Evolutionary conservation across 768 basidiomycete species (phyloP), one percentile per base, ranked within the genome.

Genomic region (Boletus eberwhitei): DNA sequence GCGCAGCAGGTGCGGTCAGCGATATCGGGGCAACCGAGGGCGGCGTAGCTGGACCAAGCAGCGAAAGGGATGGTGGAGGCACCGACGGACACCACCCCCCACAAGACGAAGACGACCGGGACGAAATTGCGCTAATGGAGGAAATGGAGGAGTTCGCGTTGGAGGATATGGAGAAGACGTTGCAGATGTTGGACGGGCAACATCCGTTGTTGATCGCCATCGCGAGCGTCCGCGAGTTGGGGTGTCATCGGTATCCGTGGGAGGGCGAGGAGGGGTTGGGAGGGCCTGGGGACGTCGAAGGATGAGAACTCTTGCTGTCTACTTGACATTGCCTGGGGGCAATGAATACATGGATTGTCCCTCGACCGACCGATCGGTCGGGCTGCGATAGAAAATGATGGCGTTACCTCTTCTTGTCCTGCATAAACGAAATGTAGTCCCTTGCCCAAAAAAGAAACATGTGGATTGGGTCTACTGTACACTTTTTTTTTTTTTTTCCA

Each of bases 111-210:
- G 80, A 83, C 50, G 87, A 90, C 48, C 73, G 74, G 53, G 87
- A 90, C 57, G 88, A 91, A 58, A 70, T 88, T 59, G 80, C 80
- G 66, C 66, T 90, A 50, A 64, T 88, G 37, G 88, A 92, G 68
- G 89, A 93, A 75, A 85, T 90, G 72, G 90, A 90, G 67, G 88
- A 88, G 52, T 90, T 87, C 63, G 86, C 84, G 60, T 66, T 90
- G 59, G 88, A 90, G 66, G 90, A 90, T 66, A 89, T 91, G 84
- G 78, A 72, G 42, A 86, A 82, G 76, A 75, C 87, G 71, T 63
- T 90, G 50, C 57, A 61, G 40, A 58, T 74, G 55, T 73, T 91
- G 52, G 85, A 89, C 59, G 58, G 69, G 24, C 77, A 77, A 43
- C 85, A 90, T 68, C 75, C 81, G n/a, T 62, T 91, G 54, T 64